Conservation (phyloP, 495 filamentous ascomycete genomes). For the Daldinia childiae region DNA sequence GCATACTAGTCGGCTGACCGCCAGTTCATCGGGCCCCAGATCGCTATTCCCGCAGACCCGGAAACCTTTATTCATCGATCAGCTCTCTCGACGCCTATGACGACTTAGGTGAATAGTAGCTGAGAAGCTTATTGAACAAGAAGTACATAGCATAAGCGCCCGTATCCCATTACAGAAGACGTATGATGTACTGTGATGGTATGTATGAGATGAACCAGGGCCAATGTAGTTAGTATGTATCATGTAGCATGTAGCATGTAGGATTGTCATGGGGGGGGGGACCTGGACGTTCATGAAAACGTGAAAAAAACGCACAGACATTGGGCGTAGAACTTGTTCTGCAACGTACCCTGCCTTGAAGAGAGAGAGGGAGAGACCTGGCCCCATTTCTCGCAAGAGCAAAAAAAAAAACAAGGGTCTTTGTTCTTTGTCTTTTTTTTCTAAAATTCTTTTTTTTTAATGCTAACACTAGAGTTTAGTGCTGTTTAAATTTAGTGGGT, state of each 20-base stretch:
- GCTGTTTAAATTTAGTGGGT: conserved; percentile 2
- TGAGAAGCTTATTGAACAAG: conserved; percentile 1
- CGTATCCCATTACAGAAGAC: conserved; percentile 28
- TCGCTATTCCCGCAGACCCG: conserved; percentile 46
- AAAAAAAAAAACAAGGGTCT: conserved; percentile 29
- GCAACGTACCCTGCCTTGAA: conserved; percentile 37
- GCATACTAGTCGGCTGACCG: conserved; percentile 43
- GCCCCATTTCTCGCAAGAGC: conserved; percentile 43
- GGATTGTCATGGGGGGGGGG: conserved; percentile 1
- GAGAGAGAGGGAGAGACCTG: conserved; percentile 33
- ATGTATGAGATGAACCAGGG: conserved; percentile 40
- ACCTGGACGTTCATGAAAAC: conserved; percentile 40
- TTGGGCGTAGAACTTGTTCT: conserved; percentile 28
- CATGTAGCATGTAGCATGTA: neutral
- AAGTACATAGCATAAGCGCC: conserved; percentile 17
- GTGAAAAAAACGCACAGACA: conserved; percentile 44
- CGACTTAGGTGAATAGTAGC: conserved; percentile 13
- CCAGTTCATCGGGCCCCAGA: conserved; percentile 47
- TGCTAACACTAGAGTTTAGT: conserved; percentile 16
- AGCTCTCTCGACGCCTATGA: conserved; percentile 9
- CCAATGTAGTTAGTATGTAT: conserved; percentile 5
- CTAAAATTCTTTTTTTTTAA: too few relatives aligned
- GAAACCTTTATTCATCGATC: conserved; percentile 22
- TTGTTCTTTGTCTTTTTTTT: conserved; percentile 21
- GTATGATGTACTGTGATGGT: conserved; percentile 30